phyloP scores from a whole-genome alignment of 2,329 filamentous ascomycete species.

The Hortaea sp. region DNA sequence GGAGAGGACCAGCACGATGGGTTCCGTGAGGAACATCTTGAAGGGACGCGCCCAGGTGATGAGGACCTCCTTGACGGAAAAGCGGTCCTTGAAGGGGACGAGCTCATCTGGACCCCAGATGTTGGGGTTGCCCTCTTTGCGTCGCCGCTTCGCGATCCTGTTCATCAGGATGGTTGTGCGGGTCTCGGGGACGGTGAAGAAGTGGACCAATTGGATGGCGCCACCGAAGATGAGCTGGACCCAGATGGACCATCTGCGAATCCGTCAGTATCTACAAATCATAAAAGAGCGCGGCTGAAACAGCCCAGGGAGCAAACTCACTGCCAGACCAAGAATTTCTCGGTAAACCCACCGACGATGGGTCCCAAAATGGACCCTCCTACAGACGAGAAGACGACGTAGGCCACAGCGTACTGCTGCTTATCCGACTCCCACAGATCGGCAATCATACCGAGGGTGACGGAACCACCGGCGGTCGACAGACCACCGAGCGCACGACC shows the following conservation, averaged over 20 bases:
- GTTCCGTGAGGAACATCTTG: constrained; percentile 67
- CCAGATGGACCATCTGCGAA: constrained; percentile 65
- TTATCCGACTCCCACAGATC: constrained; percentile 53
- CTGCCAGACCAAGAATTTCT: constrained; percentile 48
- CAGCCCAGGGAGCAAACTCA: constrained; percentile 5
- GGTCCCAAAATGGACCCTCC: constrained; percentile 28
- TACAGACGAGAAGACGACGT: constrained; percentile 40
- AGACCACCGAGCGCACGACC: constrained; percentile 45
- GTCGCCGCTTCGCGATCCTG: constrained; percentile 63
- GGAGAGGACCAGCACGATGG: constrained; percentile 62
- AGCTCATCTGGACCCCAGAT: constrained; percentile 71
- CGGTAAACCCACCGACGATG: constrained; percentile 27
- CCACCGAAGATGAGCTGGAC: constrained; percentile 76
- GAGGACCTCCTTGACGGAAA: constrained; percentile 34
- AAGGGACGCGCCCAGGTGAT: constrained; percentile 57
- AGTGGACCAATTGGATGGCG: constrained; percentile 52
- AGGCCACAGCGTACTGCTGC: constrained; percentile 53
- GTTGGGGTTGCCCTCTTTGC: constrained; percentile 50
- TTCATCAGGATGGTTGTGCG: constrained; percentile 72
- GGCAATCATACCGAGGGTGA: constrained; percentile 56
- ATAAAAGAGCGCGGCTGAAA: background rate
- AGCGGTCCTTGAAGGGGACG: constrained; percentile 32
- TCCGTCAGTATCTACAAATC: background rate
- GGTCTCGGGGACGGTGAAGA: constrained; percentile 65
- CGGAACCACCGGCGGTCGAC: constrained; percentile 54